A percentile compares a stretch with the other conserved stretches of the same genome.
Conservation (phyloP, 495 filamentous ascomycete genomes). For the Podospora didyma region DNA sequence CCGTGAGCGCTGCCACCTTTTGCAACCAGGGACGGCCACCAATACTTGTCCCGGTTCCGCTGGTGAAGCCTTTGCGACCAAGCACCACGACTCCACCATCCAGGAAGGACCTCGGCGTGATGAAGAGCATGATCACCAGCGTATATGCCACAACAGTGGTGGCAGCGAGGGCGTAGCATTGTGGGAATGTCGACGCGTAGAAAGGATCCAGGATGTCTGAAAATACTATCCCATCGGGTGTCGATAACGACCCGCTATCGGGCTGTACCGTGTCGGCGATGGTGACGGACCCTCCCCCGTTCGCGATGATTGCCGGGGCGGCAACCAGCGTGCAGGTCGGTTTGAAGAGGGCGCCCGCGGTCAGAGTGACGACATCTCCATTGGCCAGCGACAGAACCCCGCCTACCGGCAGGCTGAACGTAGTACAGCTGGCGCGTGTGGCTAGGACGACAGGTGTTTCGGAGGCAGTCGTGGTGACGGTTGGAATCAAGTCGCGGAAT, state of each 20-base stretch:
- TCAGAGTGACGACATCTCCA: constrained; percentile 56
- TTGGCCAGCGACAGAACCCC: constrained; percentile 58
- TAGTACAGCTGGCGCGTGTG: constrained; percentile 23
- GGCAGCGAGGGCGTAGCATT: constrained; percentile 86
- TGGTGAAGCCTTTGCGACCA: constrained; percentile 81
- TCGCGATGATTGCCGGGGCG: constrained; percentile 42
- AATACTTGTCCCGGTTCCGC: constrained; percentile 75
- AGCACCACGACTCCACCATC: constrained; percentile 77
- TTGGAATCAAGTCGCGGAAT: constrained; percentile 12
- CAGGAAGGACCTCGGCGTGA: constrained; percentile 85
- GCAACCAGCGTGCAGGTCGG: constrained; percentile 53
- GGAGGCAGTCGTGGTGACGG: constrained; percentile 5
- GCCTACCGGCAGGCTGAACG: constrained; percentile 54
- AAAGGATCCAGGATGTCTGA: constrained; percentile 77
- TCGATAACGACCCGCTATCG: background rate
- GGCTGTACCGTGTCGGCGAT: constrained; percentile 27
- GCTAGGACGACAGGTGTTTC: constrained; percentile 8
- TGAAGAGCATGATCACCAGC: constrained; percentile 89
- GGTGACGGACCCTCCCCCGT: constrained; percentile 38
- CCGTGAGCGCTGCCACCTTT: constrained; percentile 85
- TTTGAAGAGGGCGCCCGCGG: constrained; percentile 57
- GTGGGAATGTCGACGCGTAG: constrained; percentile 85
- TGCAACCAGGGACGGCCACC: constrained; percentile 93
- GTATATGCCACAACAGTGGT: constrained; percentile 90
- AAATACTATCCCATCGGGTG: constrained; percentile 21